Evolutionary conservation across 148 eudicot genomes (phyloP).

Genomic region (Polygonum aviculare): DNA sequence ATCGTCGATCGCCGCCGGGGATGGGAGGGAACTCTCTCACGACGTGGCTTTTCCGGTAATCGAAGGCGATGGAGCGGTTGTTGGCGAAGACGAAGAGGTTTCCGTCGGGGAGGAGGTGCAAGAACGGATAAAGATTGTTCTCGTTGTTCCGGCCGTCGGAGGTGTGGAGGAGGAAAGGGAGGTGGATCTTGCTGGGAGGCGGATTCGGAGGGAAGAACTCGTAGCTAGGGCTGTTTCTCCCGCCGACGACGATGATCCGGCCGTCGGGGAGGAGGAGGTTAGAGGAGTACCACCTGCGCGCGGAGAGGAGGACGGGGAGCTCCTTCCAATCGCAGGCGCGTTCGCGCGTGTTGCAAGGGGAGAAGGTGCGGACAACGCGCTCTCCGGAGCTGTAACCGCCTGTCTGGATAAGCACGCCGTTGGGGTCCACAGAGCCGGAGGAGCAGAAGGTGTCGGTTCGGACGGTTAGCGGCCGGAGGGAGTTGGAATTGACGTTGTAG

Average conservation of each 20-base stretch:
- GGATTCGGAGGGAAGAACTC: conserved; percentile 58
- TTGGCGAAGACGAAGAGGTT: conserved; percentile 72
- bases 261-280: conserved; percentile 72
- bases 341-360: conserved; percentile 27
- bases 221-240: conserved; percentile 53
- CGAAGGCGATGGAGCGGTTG: conserved; percentile 41
- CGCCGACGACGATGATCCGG: conserved; percentile 60
- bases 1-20: conserved; percentile 46
- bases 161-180: conserved; percentile 46
- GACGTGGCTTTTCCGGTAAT: conserved; percentile 28
- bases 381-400: conserved; percentile 69
- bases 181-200: background rate
- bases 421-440: conserved; percentile 54
- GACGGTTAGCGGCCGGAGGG: conserved; percentile 49
- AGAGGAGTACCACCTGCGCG: conserved; percentile 75
- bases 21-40: conserved; percentile 47
- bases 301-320: conserved; percentile 19
- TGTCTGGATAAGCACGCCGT: conserved; percentile 63
- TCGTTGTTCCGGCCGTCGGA: conserved; percentile 46
- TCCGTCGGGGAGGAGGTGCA: conserved; percentile 62
- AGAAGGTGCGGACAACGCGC: conserved; percentile 44
- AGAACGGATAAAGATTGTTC: conserved; percentile 90
- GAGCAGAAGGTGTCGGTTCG: conserved; percentile 74
- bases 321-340: conserved; percentile 57
- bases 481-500: conserved; percentile 53